Evolutionary conservation across 2,329 filamentous ascomycete genomes (phyloP), one percentile per base, ranked within the genome.

Genomic region (Sphaerulina musiva): DNA sequence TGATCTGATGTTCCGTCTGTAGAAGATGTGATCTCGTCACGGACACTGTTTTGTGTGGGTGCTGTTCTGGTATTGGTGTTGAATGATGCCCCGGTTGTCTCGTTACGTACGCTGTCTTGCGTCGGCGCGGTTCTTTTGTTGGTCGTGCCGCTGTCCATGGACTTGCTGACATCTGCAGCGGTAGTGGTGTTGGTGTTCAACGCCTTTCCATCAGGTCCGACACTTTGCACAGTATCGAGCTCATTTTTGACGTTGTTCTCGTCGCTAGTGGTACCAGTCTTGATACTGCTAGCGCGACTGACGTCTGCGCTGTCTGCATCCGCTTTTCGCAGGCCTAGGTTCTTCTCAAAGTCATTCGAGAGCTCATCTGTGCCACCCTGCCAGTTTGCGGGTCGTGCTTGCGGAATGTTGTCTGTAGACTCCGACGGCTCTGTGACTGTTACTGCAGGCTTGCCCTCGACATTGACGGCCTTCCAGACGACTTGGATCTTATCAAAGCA

Each of bases 401-500:
- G 85, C 1, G 80, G 80, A 4, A 95, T 84, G 0, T 82, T 80
- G 48, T 86, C 82, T 3, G 84, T 82, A 36, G 80, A 75, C 12
- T 75, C 76, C 0, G 50, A 39, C 41, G 89, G 88, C 68, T 90
- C 82, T 1, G 73, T 76, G 48, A 89, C 80, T 38, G 84, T 74
- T 38, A 78, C 58, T 29, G 55, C 62, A 46, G 20, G 62, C 59
- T 63, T 58, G 29, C 54, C 55, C 47, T 69, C 58, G 1, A 52
- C 39, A 7, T 55, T 43, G 8, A 74, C 66, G 2, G 70, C 69
- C 54, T 83, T 82, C 93, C 93, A 98, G 0, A 95, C 85, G 0
- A 97, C 87, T 9, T 88, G 84, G 23, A 97, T 75, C 40, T 81
- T 81, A 67, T 98, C 92, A 7, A 95, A 82, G 0, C 88, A 89